These are phyloP conservation scores for Syzygium syzygioides DNA, from an alignment of 441 rosid genomes.

Conservation along the genomic window DNA sequence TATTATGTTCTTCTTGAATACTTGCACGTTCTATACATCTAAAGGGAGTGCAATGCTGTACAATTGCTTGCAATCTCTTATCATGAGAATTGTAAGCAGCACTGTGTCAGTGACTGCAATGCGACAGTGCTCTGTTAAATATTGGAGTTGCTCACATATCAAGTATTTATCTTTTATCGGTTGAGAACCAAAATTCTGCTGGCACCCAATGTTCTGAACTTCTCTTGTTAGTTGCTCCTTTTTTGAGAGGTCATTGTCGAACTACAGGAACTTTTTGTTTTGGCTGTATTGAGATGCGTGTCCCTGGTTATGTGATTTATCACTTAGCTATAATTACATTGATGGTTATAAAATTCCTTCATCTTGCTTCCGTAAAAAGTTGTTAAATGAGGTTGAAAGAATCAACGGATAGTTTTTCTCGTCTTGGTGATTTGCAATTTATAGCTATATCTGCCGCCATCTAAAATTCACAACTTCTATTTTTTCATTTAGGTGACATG, in stretches of 20 bases:
- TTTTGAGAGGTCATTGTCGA: background rate
- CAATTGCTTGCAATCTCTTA: background rate
- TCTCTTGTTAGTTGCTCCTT: background rate
- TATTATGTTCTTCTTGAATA: background rate
- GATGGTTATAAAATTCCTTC: background rate
- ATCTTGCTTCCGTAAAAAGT: background rate
- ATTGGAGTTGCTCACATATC: background rate
- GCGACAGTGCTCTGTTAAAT: background rate
- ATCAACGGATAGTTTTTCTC: background rate
- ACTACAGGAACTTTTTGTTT: background rate
- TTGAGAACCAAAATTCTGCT: background rate
- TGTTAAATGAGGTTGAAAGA: background rate
- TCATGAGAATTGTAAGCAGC: background rate
- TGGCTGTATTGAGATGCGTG: background rate
- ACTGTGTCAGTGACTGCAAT: background rate
- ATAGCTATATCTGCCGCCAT: background rate
- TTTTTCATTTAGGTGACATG: slow-evolving; percentile 77
- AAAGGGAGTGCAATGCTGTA: background rate
- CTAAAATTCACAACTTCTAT: slow-evolving; percentile 1
- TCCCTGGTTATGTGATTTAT: background rate
- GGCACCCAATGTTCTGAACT: background rate
- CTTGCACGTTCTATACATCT: background rate
- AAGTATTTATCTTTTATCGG: background rate
- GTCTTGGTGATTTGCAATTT: background rate
- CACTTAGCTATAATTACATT: background rate